phyloP scores from a whole-genome alignment of 805 yeast species.

The Nakazawaea ernobii region DNA sequence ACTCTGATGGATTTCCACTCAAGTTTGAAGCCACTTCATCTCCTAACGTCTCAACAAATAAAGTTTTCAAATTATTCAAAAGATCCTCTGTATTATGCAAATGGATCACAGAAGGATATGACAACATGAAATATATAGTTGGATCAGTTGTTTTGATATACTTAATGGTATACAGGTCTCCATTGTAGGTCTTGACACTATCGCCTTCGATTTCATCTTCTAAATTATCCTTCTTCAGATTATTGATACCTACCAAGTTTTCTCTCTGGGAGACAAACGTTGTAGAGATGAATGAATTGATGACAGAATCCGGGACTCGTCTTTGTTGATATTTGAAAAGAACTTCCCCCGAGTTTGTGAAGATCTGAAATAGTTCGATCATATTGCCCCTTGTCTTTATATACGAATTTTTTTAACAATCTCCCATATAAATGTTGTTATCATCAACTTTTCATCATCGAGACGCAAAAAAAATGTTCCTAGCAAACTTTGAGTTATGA shows the following conservation, averaged over 20 bases:
- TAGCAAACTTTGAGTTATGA: not conserved
- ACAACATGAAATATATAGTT: conserved; percentile 37
- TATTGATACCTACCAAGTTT: conserved; percentile 17
- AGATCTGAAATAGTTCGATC: conserved; percentile 46
- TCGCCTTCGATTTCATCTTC: conserved; percentile 17
- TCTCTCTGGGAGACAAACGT: conserved; percentile 37
- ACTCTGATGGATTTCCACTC: conserved; percentile 23
- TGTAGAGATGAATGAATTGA: conserved; percentile 44
- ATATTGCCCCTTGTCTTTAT: conserved; percentile 14
- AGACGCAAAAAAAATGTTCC: not conserved
- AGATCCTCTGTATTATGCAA: conserved; percentile 28
- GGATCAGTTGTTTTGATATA: conserved; percentile 36
- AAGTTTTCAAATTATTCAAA: conserved; percentile 22
- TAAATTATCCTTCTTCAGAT: conserved; percentile 17
- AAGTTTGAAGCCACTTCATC: conserved; percentile 20
- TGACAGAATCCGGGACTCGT: conserved; percentile 32
- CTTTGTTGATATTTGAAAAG: conserved; percentile 39
- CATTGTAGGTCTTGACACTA: conserved; percentile 22
- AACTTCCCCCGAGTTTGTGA: conserved; percentile 45
- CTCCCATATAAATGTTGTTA: too few relatives aligned
- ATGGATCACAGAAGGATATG: conserved; percentile 33
- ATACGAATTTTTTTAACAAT: too few relatives aligned
- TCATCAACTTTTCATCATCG: too few relatives aligned
- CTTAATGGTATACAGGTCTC: conserved; percentile 39
- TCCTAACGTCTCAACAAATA: conserved; percentile 26